Evolutionary conservation across 2,329 filamentous ascomycete species (phyloP).

Genomic region (Lasiodiplodia gonubiensis): DNA sequence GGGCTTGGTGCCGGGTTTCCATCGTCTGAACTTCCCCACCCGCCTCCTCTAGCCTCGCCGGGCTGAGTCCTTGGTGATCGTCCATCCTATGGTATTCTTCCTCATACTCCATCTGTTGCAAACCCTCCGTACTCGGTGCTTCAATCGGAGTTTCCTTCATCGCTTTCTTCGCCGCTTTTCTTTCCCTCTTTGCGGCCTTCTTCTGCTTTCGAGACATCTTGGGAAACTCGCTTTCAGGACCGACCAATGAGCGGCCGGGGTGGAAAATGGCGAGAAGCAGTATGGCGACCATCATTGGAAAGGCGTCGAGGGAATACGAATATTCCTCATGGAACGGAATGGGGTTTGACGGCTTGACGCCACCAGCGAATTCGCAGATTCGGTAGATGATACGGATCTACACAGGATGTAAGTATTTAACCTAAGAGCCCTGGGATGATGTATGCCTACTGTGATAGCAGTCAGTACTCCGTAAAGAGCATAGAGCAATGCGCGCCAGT

Average conservation of each 20-base stretch:
- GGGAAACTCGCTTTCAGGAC: constrained; percentile 37
- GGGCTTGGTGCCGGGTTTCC: not conserved
- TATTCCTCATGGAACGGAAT: constrained; percentile 60
- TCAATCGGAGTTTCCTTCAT: not conserved
- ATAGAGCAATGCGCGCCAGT: constrained; percentile 40
- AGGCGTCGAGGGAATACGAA: constrained; percentile 58
- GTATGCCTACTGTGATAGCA: constrained; percentile 48
- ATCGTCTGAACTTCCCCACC: not conserved
- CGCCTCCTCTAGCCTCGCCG: not conserved
- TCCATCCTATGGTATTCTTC: no score
- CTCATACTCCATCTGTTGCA: not conserved
- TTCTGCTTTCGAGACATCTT: constrained; percentile 35
- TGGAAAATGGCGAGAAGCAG: constrained; percentile 36
- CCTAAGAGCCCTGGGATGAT: no score
- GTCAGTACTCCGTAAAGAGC: constrained; percentile 49
- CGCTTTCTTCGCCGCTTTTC: constrained; percentile 30
- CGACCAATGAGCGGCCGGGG: constrained; percentile 36
- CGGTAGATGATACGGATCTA: constrained; percentile 63
- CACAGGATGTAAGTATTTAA: not conserved
- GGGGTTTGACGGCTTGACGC: constrained; percentile 50
- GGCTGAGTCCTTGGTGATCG: not conserved
- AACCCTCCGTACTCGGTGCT: not conserved
- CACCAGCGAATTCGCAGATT: constrained; percentile 61
- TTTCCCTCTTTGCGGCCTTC: constrained; percentile 31
- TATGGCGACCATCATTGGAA: constrained; percentile 59